These are phyloP conservation scores for Neostapfia colusana DNA, from an alignment of 176 grass and related monocot genomes.

Conservation along the genomic window DNA sequence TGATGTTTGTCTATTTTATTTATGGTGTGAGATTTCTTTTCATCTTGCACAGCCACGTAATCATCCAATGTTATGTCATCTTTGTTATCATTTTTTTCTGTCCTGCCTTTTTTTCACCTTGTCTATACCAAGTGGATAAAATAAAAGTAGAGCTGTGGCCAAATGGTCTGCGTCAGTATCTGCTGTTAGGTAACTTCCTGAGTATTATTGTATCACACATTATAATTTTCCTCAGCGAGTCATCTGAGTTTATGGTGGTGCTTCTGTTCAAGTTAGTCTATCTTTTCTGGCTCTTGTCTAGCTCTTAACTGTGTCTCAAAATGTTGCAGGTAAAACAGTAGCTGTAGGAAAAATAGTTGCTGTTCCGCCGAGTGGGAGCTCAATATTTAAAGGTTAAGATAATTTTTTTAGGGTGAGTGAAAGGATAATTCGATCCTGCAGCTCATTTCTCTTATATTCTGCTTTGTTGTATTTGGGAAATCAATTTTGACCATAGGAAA, in stretches of 20 bases:
- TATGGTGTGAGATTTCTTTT: no score
- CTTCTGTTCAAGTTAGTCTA: neutral
- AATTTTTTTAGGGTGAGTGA: conserved; percentile 35
- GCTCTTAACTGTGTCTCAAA: neutral
- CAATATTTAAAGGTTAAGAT: conserved; percentile 43
- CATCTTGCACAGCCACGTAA: no score
- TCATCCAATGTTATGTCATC: no score
- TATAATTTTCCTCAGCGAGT: no score
- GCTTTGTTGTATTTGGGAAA: neutral
- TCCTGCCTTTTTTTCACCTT: no score
- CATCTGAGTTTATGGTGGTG: neutral
- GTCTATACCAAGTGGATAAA: no score
- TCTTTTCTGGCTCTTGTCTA: neutral
- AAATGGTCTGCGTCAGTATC: no score
- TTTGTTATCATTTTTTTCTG: no score
- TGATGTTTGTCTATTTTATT: no score
- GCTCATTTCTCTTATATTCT: neutral
- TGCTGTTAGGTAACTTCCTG: no score
- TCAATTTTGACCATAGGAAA: neutral
- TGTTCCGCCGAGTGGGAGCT: conserved; percentile 47
- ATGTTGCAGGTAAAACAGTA: conserved; percentile 66
- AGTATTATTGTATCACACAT: no score
- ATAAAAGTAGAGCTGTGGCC: no score
- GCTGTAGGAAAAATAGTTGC: conserved; percentile 69
- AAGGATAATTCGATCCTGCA: neutral